Evolutionary conservation across 2,329 filamentous ascomycete species (phyloP), one percentile per base, ranked within the genome.

Genomic region (Hypomyces perniciosus): DNA sequence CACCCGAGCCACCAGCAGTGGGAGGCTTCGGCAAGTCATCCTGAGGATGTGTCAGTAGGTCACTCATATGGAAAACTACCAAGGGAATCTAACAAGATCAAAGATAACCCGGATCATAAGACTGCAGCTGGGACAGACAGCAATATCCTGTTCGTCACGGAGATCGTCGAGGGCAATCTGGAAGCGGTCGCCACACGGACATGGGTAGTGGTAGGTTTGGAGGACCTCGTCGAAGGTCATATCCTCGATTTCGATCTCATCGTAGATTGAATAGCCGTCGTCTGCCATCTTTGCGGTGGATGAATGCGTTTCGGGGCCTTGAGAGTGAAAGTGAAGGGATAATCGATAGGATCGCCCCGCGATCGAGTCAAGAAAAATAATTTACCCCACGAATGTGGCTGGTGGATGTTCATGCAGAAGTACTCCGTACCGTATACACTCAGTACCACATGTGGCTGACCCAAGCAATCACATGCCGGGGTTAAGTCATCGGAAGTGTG

Each of bases 181-280:
- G 73, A 99, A 99, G 54, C 88, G 83, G 73, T 99, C 93, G 74
- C 93, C 93, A 71, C 93, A 99, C 1, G 93, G 93, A 68, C 93
- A 99, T 10, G 93, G 93, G 68, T 95, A 96, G 72, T 92, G 87
- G 74, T 96, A 99, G 61, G 96, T 85, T 68, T 96, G 86, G 38
- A 90, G 79, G 4, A 78, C 77, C 43, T 83, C 74, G 69, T 96
- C 90, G 68, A 82, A 96, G 63, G 88, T 93, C 90, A 96, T 95
- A 72, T 99, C 93, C 70, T 97, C 92, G 74, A 97, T 96, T 69
- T 97, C 92, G 70, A 97, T 92, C 71, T 96, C 92, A 65, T 97
- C 92, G 76, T 96, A 97, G 67, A 96, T 88, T 59, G 86, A 83
- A 51, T 86, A 70, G 33, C 74, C 73, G 57, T 85, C 80, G 65